Evolutionary conservation across 495 filamentous ascomycete genomes (phyloP).

Genomic region (Talaromyces thailandensis): DNA sequence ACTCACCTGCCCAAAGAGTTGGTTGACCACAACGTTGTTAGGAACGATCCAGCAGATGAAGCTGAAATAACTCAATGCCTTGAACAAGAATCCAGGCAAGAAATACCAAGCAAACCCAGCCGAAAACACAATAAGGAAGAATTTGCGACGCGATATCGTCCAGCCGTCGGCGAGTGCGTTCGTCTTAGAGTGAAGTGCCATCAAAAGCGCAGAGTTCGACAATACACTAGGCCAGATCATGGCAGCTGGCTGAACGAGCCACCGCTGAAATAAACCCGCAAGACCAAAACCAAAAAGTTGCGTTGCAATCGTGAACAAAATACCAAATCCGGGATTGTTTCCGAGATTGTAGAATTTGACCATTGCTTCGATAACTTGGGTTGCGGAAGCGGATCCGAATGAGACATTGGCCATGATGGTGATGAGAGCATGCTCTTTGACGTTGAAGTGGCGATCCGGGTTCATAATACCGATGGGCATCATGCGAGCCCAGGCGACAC

Average conservation of each 20-base stretch:
- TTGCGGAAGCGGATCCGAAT: slow-evolving; percentile 55
- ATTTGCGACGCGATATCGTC: slow-evolving; percentile 69
- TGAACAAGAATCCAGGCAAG: slow-evolving; percentile 74
- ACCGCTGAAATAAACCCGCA: slow-evolving; percentile 50
- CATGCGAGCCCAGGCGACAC: slow-evolving; percentile 47
- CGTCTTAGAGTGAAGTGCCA: slow-evolving; percentile 73
- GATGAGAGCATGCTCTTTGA: slow-evolving; percentile 73
- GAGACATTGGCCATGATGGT: slow-evolving; percentile 64
- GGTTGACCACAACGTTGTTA: slow-evolving; percentile 56
- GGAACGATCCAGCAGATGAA: slow-evolving; percentile 89
- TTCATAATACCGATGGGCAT: slow-evolving; percentile 52
- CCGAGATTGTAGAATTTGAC: slow-evolving; percentile 59
- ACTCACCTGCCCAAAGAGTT: slow-evolving; percentile 56
- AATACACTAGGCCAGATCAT: slow-evolving; percentile 93
- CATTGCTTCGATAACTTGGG: slow-evolving; percentile 59
- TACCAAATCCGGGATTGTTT: slow-evolving; percentile 57
- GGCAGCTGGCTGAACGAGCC: slow-evolving; percentile 62
- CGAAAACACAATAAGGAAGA: slow-evolving; percentile 67
- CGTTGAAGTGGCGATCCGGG: slow-evolving; percentile 64
- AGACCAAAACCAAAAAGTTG: slow-evolving; percentile 69
- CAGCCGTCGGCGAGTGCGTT: slow-evolving; percentile 79
- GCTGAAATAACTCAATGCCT: slow-evolving; percentile 82
- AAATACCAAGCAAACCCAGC: slow-evolving; percentile 71
- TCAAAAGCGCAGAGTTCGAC: slow-evolving; percentile 80
- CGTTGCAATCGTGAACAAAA: slow-evolving; percentile 60